Evolutionary conservation across 2,329 filamentous ascomycete species (phyloP).

Genomic region (Alternaria hordeiaustralica): DNA sequence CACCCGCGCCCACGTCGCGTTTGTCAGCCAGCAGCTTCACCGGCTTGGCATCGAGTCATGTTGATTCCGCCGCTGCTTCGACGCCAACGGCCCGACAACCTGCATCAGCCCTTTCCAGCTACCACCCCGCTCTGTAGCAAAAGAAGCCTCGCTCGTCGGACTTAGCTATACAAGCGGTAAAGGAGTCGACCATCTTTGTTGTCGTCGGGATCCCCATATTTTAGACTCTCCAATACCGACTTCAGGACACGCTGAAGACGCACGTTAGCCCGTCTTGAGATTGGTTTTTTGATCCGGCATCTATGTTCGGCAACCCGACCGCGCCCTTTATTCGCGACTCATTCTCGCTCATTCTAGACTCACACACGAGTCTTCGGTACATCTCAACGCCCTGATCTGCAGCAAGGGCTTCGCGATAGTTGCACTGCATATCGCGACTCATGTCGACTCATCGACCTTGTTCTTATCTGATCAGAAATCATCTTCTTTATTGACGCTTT

Average conservation of each 20-base stretch:
- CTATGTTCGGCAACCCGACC: not conserved
- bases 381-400: not conserved
- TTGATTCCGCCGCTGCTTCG: not conserved
- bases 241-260: not conserved
- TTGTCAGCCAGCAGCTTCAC: not conserved
- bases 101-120: not conserved
- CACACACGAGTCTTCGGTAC: not conserved
- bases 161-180: not conserved
- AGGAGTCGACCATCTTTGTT: not conserved
- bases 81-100: not conserved
- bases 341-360: conserved; percentile 8
- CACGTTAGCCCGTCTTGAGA: not conserved
- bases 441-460: not conserved
- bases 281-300: not conserved
- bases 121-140: not conserved
- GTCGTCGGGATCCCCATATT: not conserved
- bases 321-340: conserved; percentile 4
- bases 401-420: not conserved
- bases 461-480: not conserved
- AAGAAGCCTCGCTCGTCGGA: not conserved
- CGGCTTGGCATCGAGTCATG: not conserved
- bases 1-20: not conserved
- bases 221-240: not conserved
- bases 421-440: not conserved
- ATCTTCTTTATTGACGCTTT: not conserved